Conservation (phyloP, 345 rosid species). For the Citrus sp. region DNA sequence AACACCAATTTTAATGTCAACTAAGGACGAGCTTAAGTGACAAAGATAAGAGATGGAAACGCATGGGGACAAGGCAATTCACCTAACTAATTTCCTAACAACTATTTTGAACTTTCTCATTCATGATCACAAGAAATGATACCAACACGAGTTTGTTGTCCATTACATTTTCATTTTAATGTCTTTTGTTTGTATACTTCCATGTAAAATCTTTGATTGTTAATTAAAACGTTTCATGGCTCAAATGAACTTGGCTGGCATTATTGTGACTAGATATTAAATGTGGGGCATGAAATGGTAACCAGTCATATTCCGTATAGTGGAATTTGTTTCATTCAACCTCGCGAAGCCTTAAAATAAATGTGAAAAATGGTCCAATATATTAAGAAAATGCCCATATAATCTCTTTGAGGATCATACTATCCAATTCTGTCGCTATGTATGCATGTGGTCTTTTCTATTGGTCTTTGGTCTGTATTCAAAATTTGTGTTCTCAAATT, state of each 20-base stretch:
- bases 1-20: no score
- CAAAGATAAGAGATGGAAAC: not conserved
- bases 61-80: not conserved
- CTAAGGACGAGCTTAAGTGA: not conserved
- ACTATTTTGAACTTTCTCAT: not conserved
- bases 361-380: not conserved
- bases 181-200: no score
- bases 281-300: not conserved
- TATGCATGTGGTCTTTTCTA: not conserved
- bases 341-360: not conserved
- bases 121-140: not conserved
- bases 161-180: no score
- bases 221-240: not conserved
- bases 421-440: not conserved
- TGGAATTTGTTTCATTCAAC: not conserved
- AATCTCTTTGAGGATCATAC: not conserved
- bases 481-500: not conserved
- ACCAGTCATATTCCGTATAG: not conserved
- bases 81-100: not conserved
- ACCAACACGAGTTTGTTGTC: no score
- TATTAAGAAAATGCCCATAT: not conserved
- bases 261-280: not conserved
- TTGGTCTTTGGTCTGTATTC: not conserved
- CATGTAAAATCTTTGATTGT: not conserved
- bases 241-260: not conserved